Evolutionary conservation across 257 asterid genomes (phyloP).

Genomic region (Cordia subcordata): DNA sequence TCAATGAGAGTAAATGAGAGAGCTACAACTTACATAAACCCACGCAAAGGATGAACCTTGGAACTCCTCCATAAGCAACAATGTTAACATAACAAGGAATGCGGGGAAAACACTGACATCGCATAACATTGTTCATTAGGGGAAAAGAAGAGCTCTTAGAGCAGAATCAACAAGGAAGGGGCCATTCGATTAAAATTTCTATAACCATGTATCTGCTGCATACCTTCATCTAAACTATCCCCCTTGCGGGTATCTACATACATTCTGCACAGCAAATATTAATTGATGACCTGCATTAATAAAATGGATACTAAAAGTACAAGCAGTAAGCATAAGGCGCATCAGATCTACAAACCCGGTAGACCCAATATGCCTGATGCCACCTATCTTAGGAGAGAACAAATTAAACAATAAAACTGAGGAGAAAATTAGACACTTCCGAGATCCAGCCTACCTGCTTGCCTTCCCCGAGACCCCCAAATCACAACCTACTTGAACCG

Average conservation of each 20-base stretch:
- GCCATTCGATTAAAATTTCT: constrained; percentile 11
- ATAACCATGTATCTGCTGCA: constrained; percentile 28
- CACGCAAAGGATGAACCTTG: too few species aligned
- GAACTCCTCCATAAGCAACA: too few species aligned
- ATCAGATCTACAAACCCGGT: constrained; percentile 23
- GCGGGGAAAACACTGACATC: too few species aligned
- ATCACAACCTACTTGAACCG: constrained; percentile 35
- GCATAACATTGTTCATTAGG: constrained; percentile 2
- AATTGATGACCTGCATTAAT: constrained; percentile 38
- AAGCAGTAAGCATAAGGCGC: constrained; percentile 27
- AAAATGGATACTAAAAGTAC: constrained; percentile 26
- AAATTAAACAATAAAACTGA: constrained; percentile 12
- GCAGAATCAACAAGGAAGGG: constrained; percentile 6
- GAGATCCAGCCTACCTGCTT: constrained; percentile 11
- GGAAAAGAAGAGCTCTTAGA: background rate
- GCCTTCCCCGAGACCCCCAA: constrained; percentile 22
- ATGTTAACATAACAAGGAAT: too few species aligned
- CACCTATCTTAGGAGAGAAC: constrained; percentile 28
- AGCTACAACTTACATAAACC: too few species aligned
- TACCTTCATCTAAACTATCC: constrained; percentile 35
- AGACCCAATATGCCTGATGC: constrained; percentile 25
- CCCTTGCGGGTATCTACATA: constrained; percentile 45
- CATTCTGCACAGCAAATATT: constrained; percentile 31
- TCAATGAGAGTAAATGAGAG: too few species aligned
- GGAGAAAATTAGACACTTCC: background rate